phyloP scores from a whole-genome alignment of 2,329 filamentous ascomycete genomes.

The Exserohilum rostratum region DNA sequence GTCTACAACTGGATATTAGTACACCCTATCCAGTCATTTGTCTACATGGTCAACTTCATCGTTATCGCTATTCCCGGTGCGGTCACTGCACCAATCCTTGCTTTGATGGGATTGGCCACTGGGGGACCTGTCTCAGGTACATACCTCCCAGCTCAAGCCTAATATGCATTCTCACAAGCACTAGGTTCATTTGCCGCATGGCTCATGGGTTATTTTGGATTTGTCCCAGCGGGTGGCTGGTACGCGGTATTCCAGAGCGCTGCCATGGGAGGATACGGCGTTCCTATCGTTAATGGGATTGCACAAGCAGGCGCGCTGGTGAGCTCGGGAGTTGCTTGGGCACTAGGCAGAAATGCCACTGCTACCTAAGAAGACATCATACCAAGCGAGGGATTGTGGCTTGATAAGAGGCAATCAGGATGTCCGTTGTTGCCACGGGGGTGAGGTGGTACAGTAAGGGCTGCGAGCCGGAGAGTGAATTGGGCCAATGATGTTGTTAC shows the following conservation, averaged over 20 bases:
- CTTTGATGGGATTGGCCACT: constrained; percentile 27
- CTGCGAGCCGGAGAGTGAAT: not conserved
- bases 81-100: constrained; percentile 30
- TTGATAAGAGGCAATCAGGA: not conserved
- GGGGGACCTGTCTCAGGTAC: constrained; percentile 31
- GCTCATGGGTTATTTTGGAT: constrained; percentile 26
- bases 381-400: not conserved
- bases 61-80: constrained; percentile 31
- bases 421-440: not conserved
- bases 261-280: constrained; percentile 43
- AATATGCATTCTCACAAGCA: not conserved
- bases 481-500: constrained; percentile 5
- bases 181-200: constrained; percentile 29
- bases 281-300: constrained; percentile 24
- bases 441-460: not conserved
- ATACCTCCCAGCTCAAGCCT: not conserved
- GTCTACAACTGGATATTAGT: constrained; percentile 25
- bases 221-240: constrained; percentile 29
- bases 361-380: not conserved
- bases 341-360: constrained; percentile 8
- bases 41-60: constrained; percentile 32
- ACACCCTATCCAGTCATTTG: constrained; percentile 33
- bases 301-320: constrained; percentile 29
- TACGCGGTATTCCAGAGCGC: constrained; percentile 39
- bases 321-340: constrained; percentile 18